These are phyloP conservation scores for Penicillium fuscoglaucum DNA, from an alignment of 2,329 filamentous ascomycete species.

Conservation along the genomic window DNA sequence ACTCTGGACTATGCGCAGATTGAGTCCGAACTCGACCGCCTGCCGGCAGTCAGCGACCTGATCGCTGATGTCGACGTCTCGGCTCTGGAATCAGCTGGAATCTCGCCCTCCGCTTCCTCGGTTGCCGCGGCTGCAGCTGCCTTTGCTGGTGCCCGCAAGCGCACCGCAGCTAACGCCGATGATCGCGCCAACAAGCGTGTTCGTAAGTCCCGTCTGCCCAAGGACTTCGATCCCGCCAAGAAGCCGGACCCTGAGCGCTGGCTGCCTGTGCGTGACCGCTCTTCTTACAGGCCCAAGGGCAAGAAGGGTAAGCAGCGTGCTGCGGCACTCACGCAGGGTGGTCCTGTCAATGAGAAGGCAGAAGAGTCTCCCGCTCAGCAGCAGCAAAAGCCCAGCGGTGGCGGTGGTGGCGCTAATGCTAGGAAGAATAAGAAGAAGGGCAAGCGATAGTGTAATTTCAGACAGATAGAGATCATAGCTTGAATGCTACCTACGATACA, in stretches of 20 bases:
- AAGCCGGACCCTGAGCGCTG: slow-evolving; percentile 87
- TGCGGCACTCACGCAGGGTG: slow-evolving; percentile 79
- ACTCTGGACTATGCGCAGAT: slow-evolving; percentile 46
- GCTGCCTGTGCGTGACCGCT: slow-evolving; percentile 86
- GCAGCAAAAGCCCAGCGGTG: slow-evolving; percentile 35
- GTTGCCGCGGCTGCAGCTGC: slow-evolving; percentile 34
- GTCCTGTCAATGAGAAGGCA: slow-evolving; percentile 71
- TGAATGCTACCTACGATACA: slow-evolving; percentile 15
- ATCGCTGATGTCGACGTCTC: slow-evolving; percentile 46
- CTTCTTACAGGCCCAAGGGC: slow-evolving; percentile 84
- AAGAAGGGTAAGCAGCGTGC: slow-evolving; percentile 88
- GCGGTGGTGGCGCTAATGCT: slow-evolving; percentile 37
- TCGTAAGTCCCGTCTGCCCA: slow-evolving; percentile 49
- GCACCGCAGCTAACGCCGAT: slow-evolving; percentile 34
- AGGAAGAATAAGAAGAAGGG: slow-evolving; percentile 55
- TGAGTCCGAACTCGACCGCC: slow-evolving; percentile 36
- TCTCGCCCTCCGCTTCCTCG: slow-evolving; percentile 38
- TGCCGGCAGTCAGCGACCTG: slow-evolving; percentile 45
- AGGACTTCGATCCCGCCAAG: slow-evolving; percentile 67
- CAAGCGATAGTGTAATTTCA: slow-evolving; percentile 41
- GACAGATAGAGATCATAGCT: not conserved
- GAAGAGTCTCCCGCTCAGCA: slow-evolving; percentile 50
- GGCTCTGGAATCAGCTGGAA: slow-evolving; percentile 48
- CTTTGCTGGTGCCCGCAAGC: slow-evolving; percentile 43
- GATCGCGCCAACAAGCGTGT: slow-evolving; percentile 43